Percentiles rank a stretch among this genome's conserved stretches.
Evolutionary conservation across 257 asterid species (phyloP).

Genomic region (Solanum virginianum): DNA sequence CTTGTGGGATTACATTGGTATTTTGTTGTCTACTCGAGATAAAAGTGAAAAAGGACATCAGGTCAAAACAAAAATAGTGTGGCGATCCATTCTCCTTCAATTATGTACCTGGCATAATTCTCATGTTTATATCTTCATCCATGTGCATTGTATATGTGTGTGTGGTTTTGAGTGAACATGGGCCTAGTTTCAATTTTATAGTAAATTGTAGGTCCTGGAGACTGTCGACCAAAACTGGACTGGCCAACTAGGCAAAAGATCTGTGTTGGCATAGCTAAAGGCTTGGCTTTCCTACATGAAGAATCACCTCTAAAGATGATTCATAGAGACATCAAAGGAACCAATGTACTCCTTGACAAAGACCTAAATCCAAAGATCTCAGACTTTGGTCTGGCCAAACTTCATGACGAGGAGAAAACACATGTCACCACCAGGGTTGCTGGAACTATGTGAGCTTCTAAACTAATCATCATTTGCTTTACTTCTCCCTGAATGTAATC

Average conservation of each 20-base stretch:
- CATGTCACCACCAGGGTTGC: slow-evolving; percentile 1
- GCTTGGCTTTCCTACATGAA: slow-evolving; percentile 53
- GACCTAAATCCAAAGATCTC: slow-evolving; percentile 1
- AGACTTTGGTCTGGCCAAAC: slow-evolving; percentile 1
- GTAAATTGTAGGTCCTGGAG: slow-evolving; percentile 32
- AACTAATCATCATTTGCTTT: neutral
- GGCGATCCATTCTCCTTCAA: neutral
- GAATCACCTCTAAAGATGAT: slow-evolving; percentile 31
- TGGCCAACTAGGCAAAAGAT: slow-evolving; percentile 1
- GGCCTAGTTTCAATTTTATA: neutral
- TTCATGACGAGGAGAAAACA: neutral
- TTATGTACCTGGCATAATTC: neutral
- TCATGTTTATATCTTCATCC: neutral
- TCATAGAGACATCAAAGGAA: neutral
- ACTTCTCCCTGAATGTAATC: neutral
- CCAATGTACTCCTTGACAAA: neutral
- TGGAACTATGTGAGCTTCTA: neutral
- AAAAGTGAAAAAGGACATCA: neutral
- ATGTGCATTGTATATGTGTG: neutral
- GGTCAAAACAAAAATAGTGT: neutral
- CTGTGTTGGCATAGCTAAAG: slow-evolving; percentile 19
- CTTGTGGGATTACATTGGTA: neutral
- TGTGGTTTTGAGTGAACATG: neutral
- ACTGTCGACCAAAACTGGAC: slow-evolving; percentile 4
- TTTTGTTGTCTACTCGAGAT: neutral